Conservation (phyloP, 2,329 filamentous ascomycete genomes). For the Botrytis sinoallii region DNA sequence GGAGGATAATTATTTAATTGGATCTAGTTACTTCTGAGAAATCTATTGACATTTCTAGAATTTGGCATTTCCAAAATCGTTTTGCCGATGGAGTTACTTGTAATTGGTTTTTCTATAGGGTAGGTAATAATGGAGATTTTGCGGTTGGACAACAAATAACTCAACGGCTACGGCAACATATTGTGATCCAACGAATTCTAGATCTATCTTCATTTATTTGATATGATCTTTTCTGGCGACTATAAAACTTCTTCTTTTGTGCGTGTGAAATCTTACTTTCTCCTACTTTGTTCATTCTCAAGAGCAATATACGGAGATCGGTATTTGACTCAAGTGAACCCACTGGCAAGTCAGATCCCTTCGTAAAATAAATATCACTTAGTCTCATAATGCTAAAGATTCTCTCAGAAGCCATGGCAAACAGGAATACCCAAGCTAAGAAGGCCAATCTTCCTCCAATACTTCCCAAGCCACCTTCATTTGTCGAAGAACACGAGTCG, state of each 20-base stretch:
- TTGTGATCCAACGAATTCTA: background rate
- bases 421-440: background rate
- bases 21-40: background rate
- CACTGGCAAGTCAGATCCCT: background rate
- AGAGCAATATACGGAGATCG: too few species aligned
- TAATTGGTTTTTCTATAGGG: background rate
- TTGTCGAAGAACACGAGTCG: background rate
- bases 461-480: background rate
- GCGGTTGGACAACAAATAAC: background rate
- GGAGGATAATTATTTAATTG: background rate
- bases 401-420: background rate
- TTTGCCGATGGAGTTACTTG: too few species aligned
- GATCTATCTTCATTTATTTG: background rate
- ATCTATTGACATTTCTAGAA: too few species aligned
- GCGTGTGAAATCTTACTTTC: background rate
- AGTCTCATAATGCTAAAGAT: background rate
- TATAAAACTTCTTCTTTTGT: background rate
- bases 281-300: background rate
- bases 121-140: too few species aligned
- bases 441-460: background rate
- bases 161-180: background rate
- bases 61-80: background rate
- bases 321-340: background rate
- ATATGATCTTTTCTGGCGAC: background rate
- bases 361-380: background rate